Conservation (phyloP, 75 land plant genomes). For the Sequoiadendron giganteum region DNA sequence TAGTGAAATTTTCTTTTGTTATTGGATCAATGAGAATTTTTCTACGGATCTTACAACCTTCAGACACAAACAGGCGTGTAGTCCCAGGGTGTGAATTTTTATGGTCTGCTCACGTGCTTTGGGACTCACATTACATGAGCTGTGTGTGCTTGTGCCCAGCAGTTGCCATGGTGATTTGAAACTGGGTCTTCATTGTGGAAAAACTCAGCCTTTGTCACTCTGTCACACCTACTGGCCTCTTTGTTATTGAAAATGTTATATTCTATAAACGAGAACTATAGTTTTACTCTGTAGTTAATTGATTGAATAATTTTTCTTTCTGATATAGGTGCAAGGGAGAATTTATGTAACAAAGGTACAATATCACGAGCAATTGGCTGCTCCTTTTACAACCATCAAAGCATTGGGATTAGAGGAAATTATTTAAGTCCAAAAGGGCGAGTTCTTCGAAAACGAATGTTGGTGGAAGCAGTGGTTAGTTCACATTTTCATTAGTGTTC, state of each 20-base stretch:
- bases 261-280: no score
- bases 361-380: background rate
- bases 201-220: background rate
- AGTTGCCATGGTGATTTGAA: background rate
- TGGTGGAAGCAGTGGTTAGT: background rate
- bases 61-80: background rate
- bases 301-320: background rate
- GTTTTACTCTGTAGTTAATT: no score
- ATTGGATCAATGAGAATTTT: background rate
- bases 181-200: background rate
- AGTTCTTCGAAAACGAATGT: background rate
- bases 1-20: background rate
- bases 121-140: background rate
- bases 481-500: background rate
- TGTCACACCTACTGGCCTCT: no score
- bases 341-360: background rate
- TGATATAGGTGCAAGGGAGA: conserved; percentile 5
- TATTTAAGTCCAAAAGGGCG: background rate
- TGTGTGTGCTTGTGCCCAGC: background rate
- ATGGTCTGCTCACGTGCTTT: background rate
- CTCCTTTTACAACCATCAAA: background rate
- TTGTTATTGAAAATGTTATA: no score
- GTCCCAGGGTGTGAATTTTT: background rate
- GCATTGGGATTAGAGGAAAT: background rate
- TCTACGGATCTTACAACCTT: background rate